A percentile compares a stretch with the other conserved stretches of the same genome.
Evolutionary conservation across 2,329 filamentous ascomycete genomes (phyloP).

Genomic region (Arthrobotrys iridis): DNA sequence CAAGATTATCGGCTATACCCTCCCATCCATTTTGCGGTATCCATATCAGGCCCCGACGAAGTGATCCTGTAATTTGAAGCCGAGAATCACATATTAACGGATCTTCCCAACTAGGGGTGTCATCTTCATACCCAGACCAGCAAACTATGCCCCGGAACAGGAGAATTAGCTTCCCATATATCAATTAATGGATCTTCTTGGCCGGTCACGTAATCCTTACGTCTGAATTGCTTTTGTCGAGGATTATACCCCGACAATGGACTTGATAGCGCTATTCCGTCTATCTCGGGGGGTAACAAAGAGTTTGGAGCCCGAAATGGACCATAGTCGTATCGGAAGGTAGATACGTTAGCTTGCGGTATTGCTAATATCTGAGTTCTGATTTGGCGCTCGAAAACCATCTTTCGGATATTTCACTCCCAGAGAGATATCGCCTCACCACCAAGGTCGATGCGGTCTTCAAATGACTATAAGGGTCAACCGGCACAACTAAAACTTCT

Average conservation of each 20-base stretch:
- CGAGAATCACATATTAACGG: slow-evolving; percentile 22
- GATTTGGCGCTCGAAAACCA: slow-evolving; percentile 3
- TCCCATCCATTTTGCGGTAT: neutral
- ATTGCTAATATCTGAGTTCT: slow-evolving; percentile 14
- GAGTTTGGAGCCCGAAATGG: neutral
- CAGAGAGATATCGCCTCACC: too few species aligned
- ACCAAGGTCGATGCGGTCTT: too few species aligned
- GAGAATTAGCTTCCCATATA: neutral
- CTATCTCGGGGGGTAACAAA: neutral
- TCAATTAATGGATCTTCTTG: neutral
- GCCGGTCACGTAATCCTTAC: too few species aligned
- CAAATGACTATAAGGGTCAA: too few species aligned
- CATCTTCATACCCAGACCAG: slow-evolving; percentile 18
- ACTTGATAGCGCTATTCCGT: slow-evolving; percentile 8
- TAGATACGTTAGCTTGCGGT: neutral
- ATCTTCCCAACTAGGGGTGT: neutral
- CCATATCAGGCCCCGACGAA: slow-evolving; percentile 12
- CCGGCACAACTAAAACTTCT: too few species aligned
- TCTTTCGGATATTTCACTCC: neutral
- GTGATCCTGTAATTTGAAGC: neutral
- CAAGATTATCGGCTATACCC: neutral
- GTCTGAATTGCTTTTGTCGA: neutral
- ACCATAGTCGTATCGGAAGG: slow-evolving; percentile 20
- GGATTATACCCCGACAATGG: slow-evolving; percentile 12
- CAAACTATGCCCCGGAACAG: slow-evolving; percentile 15